Base-by-base conservation (phyloP, 257 asterid species). In the Solanum sparsipilum region DNA sequence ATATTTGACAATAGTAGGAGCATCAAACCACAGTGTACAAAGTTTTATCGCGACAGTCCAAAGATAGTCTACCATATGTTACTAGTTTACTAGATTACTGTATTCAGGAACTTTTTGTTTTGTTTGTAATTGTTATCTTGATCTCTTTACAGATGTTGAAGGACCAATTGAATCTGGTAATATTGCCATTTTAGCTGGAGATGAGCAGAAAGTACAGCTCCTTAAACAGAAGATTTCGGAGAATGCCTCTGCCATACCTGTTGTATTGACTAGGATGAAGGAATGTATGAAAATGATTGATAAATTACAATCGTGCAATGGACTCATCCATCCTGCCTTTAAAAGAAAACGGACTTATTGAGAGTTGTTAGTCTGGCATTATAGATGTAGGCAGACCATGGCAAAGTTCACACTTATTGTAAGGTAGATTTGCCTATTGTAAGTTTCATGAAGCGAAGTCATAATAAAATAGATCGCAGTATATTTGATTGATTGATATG, bases 201-300 rank as follows among this genome's bases (percentile, higher is more conserved):
- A 90, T 56, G 90, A 89, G 87, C 86, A 84, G 16, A 93, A 93
- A 87, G 82, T 93, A 73, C 88, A 78, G 81, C 89, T 94, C 87
- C 92, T 95, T 87, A 94, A 95, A 76, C 93, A 93, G 91, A 97
- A 94, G 95, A 92, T 93, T 67, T 92, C 91, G 41, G 91, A 94
- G 84, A 94, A 92, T 91, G 92, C 94, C 4, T 81, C 92, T 23
- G 84, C 88, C 3, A 83, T 94, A 88, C 94, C 95, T 56, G 83
- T 73, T 70, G 90, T 93, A 71, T 89, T 93, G 92, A 93, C 92
- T 87, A 94, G 95, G 92, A 90, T 93, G 96, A 94, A 94, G 88
- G 98, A 94, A 84, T 93, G 87, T 86, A 93, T 92, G 93, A 87
- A 67, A 27, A 92, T 90, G 92, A 95, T 95, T 38, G 94, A 93